Conservation (phyloP, 139 green algal species). For the Chlamydomonas sphaeroides region DNA sequence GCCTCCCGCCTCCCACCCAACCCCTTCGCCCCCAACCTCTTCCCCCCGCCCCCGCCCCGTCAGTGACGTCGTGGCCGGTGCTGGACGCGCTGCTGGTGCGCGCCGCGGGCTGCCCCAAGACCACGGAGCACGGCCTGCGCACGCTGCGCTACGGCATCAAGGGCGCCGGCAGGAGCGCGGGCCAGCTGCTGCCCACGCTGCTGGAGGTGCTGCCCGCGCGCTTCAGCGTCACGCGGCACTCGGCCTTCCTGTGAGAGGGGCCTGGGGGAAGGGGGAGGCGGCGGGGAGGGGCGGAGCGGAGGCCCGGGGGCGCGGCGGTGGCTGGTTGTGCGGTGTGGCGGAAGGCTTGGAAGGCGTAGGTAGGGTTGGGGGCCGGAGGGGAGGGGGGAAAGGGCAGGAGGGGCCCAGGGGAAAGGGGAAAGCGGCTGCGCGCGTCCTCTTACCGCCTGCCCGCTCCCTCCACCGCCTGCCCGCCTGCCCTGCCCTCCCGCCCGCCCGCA, state of each 20-base stretch:
- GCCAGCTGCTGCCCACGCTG: constrained; percentile 63
- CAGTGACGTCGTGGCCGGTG: constrained; percentile 63
- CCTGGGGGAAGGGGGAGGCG: neutral
- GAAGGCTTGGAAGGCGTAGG: too few species aligned
- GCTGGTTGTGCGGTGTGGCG: too few species aligned
- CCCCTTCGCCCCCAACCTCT: neutral
- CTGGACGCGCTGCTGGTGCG: constrained; percentile 52
- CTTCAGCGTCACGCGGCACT: constrained; percentile 71
- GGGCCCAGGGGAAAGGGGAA: too few species aligned
- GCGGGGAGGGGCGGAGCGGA: too few species aligned
- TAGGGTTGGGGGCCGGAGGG: too few species aligned
- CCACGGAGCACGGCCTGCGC: constrained; percentile 46
- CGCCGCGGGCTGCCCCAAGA: constrained; percentile 8
- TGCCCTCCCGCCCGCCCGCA: neutral
- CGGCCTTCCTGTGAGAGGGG: constrained; percentile 69
- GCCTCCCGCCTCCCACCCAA: neutral
- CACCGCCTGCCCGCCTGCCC: too few species aligned
- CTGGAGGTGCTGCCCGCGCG: constrained; percentile 64
- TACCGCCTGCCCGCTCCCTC: neutral
- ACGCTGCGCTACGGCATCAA: constrained; percentile 66
- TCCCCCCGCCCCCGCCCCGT: neutral
- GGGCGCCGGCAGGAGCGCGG: constrained; percentile 54
- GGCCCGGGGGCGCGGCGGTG: too few species aligned
- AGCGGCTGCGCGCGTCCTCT: neutral
- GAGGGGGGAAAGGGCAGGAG: too few species aligned